Evolutionary conservation across 176 grass and related monocot genomes (phyloP), one percentile per base, ranked within the genome.

Genomic region (Chrysopogon serrulatus): DNA sequence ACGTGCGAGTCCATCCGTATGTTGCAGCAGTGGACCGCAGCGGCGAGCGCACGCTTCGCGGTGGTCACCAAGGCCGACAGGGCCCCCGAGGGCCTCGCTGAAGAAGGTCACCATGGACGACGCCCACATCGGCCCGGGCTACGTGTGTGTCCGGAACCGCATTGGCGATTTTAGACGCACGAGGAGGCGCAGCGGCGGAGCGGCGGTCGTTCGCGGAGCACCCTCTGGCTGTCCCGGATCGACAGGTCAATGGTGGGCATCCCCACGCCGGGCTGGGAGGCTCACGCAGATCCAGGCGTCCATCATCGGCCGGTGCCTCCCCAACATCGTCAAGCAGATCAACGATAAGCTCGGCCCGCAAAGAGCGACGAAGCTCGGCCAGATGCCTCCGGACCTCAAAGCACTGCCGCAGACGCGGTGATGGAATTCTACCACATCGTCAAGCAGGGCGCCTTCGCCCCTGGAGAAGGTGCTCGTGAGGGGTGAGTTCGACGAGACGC

Each of bases 191-290:
- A 17, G 6, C 5, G 1, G 47, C 5, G 5, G 47, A 49, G 47
- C 5, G 1, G 47, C 47, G 17, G 47, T 17, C 19, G 47, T 49
- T 49, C 47, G 6, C 1, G 17, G 6, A 49, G 5, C 47, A 49
- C 47, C 17, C 47, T 6, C 6, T 49, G n/a, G 47, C 47, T 49
- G 1, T 49, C 47, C 17, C 5, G 6, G 47, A 49, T 91, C 0
- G 86, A 84, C 21, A 87, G 74, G 82, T 54, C 65, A 30, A 94
- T 88, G 57, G 85, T 88, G 8, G 92, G 89, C 4, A 81, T 91
- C 0, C 86, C 83, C 0, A 47, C 70, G 28, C 88, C 91, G 4
- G n/a, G 92, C 92, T 0, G 61, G 62, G 16, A 0, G 83, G 5
- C 86, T 94, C 0, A 41, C 49, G 68, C 60, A 87, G 45, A 91